Percentiles rank a stretch among this genome's conserved stretches.
These are phyloP conservation scores for Metarhizium robertsii DNA, from an alignment of 2,329 filamentous ascomycete genomes.

Conservation along the genomic window DNA sequence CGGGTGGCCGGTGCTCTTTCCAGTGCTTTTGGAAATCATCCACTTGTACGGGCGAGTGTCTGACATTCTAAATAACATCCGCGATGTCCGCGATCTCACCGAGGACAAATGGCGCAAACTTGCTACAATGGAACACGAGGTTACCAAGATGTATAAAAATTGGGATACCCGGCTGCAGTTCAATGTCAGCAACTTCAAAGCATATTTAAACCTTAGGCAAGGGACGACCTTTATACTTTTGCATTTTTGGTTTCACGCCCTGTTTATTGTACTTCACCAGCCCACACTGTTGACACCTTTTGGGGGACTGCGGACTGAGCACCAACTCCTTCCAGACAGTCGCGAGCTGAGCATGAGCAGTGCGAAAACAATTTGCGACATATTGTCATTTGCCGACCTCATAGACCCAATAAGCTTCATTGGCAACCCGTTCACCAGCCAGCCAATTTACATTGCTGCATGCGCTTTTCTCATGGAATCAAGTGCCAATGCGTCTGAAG, in stretches of 20 bases:
- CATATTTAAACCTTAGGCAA: slow-evolving; percentile 71
- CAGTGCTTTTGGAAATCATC: slow-evolving; percentile 72
- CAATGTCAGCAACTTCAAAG: slow-evolving; percentile 77
- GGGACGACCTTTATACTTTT: slow-evolving; percentile 80
- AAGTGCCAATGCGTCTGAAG: slow-evolving; percentile 56
- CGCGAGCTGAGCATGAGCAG: slow-evolving; percentile 78
- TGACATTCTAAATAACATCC: slow-evolving; percentile 75
- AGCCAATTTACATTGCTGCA: slow-evolving; percentile 85
- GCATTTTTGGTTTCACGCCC: slow-evolving; percentile 82
- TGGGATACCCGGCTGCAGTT: slow-evolving; percentile 71
- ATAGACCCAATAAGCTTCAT: slow-evolving; percentile 80
- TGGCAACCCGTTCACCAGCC: slow-evolving; percentile 80
- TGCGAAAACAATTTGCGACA: slow-evolving; percentile 86
- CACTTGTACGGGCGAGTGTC: slow-evolving; percentile 79
- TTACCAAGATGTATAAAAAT: slow-evolving; percentile 63
- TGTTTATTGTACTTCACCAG: slow-evolving; percentile 78
- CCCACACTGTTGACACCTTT: slow-evolving; percentile 76
- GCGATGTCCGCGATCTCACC: slow-evolving; percentile 63
- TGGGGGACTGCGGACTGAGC: slow-evolving; percentile 44
- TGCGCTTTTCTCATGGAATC: slow-evolving; percentile 84
- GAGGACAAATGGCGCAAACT: slow-evolving; percentile 63
- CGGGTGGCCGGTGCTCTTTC: slow-evolving; percentile 69
- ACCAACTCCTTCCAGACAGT: slow-evolving; percentile 70
- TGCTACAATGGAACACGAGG: slow-evolving; percentile 67
- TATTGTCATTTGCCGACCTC: slow-evolving; percentile 74